A percentile compares a stretch with the other conserved stretches of the same genome.
phyloP scores from a whole-genome alignment of 768 basidiomycete genomes.

The Boletus huronensis region DNA sequence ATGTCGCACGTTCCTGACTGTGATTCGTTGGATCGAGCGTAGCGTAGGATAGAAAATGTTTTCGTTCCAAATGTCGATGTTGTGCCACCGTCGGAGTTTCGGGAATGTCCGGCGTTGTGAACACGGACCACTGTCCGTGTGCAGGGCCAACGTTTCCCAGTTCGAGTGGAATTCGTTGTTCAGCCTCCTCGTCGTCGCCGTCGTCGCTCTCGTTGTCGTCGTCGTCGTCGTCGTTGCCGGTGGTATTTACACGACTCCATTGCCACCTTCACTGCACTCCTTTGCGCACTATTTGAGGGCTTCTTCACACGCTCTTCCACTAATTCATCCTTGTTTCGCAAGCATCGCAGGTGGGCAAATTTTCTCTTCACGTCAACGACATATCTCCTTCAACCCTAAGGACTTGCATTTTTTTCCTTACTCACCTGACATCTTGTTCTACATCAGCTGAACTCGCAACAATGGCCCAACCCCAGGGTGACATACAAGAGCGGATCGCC shows the following conservation, averaged over 20 bases:
- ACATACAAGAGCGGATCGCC: conserved; percentile 90
- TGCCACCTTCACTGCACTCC: conserved; percentile 10
- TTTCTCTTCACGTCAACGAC: conserved; percentile 22
- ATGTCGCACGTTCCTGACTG: not conserved
- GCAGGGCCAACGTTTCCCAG: conserved; percentile 16
- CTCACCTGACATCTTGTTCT: not conserved
- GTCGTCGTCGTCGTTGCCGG: conserved; percentile 3
- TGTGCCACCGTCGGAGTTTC: conserved; percentile 32
- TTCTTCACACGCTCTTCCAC: conserved; percentile 27
- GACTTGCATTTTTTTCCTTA: not conserved
- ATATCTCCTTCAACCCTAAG: not conserved
- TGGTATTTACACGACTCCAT: conserved; percentile 7
- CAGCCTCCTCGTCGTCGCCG: conserved; percentile 5
- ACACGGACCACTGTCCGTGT: conserved; percentile 5
- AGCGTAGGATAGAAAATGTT: not conserved
- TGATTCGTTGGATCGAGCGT: not conserved
- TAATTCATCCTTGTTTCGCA: conserved; percentile 28
- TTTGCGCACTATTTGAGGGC: conserved; percentile 14
- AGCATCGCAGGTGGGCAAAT: conserved; percentile 26
- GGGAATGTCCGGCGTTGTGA: conserved; percentile 24
- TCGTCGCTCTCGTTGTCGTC: conserved; percentile 3
- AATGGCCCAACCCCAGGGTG: conserved; percentile 80
- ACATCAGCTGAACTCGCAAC: conserved; percentile 10
- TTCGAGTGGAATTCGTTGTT: conserved; percentile 14
- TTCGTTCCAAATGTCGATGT: not conserved